Conservation (phyloP, 108 stramenopile genomes). For the Skeletonema potamos region DNA sequence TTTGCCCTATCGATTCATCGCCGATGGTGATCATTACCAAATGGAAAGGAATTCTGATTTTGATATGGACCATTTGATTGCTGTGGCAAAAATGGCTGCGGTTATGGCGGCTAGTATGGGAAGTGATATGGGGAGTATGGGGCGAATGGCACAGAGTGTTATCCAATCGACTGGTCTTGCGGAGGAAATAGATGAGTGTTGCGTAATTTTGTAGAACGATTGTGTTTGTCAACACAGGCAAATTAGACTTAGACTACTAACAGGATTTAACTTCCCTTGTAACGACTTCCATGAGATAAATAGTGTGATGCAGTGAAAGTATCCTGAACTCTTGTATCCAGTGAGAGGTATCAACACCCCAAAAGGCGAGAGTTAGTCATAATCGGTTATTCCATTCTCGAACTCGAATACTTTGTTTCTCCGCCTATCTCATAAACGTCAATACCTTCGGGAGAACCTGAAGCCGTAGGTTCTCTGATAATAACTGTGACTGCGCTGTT, state of each 20-base stretch:
- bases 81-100: background rate
- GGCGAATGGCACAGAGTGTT: background rate
- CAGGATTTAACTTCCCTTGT: no score
- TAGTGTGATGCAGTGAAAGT: slow-evolving; percentile 7
- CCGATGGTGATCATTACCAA: slow-evolving; percentile 52
- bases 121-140: background rate
- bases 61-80: slow-evolving; percentile 28
- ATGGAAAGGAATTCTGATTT: slow-evolving; percentile 41
- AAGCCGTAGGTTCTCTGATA: slow-evolving; percentile 10
- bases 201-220: background rate
- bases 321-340: slow-evolving; percentile 1
- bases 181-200: background rate
- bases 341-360: slow-evolving; percentile 5
- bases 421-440: slow-evolving; percentile 37
- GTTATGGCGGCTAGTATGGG: background rate
- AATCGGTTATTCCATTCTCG: background rate
- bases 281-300: background rate
- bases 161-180: background rate
- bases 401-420: slow-evolving; percentile 2
- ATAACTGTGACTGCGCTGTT: slow-evolving; percentile 31
- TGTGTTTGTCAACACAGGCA: no score
- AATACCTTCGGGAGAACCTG: slow-evolving; percentile 9
- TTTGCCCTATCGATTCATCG: slow-evolving; percentile 62
- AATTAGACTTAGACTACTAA: no score
- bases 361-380: slow-evolving; percentile 6